Base-by-base conservation (phyloP, 2,329 filamentous ascomycete genomes). In the Sarocladium kiliense region DNA sequence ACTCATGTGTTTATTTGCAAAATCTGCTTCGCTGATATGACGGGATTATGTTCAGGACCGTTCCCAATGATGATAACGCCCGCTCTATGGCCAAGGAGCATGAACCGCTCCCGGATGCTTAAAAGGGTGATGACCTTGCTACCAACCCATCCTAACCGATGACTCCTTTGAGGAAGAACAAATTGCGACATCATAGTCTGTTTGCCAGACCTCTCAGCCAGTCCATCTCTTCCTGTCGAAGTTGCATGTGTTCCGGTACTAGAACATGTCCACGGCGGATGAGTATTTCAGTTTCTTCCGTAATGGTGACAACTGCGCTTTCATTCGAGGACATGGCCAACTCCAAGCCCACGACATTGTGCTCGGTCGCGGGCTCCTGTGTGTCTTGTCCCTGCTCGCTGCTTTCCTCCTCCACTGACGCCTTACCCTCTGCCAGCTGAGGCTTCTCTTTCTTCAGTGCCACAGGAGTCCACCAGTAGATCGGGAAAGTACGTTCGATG, bases 391-490 rank as follows among this genome's bases (percentile, higher is more conserved):
- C 39, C 12, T 26, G 18, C 36, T 56, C 47, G 26, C n/a, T n/a
- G n/a, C 54, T 34, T 9, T 61, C 61, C 4, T n/a, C 21, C 10
- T 58, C 54, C n/a, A 32, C 16, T 27, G 47, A 39, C 18, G 42
- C 49, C 37, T 51, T 56, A 5, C 53, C 47, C 30, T 59, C 55
- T n/a, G 54, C 47, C 30, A 23, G 49, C 30, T 37, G 23, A 41
- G 54, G 37, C 50, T 34, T 54, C 25, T 53, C 54, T 32, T 25
- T 21, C 14, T 36, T 44, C 54, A 70, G 37, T 5, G 70, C 61
- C 18, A 68, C 66, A 0, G 79, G 73, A 1, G 81, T 80, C 83
- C 83, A 89, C 87, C 87, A 91, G 65, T 88, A 90, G 2, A 80
- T 59, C 0, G 88, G 88, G 58, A 82, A 91, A 18, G 76, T 74